Evolutionary conservation across 2,329 filamentous ascomycete species (phyloP), one percentile per base, ranked within the genome.

Genomic region (Diaporthe ampelina): DNA sequence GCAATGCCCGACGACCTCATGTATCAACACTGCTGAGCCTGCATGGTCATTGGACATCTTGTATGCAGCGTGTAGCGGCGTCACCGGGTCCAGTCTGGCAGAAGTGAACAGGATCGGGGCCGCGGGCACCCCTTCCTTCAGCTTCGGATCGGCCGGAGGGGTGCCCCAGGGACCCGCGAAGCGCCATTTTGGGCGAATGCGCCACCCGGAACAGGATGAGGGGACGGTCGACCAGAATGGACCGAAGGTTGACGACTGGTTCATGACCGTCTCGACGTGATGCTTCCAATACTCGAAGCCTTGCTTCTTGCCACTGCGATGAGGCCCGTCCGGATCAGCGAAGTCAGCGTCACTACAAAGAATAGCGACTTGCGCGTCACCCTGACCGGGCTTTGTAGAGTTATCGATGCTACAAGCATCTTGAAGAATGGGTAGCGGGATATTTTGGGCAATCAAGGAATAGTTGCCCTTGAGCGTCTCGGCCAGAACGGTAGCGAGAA

Each of bases 291-390:
- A 81, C 9, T 17, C 79, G 10, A 69, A 6, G 52, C 61, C 58
- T 17, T 54, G 24, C 43, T 45, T 50, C 24, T 61, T 15, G 50
- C 32, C 43, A 11, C 15, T 24, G 5, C 24, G 48, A 19, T 69
- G 43, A 19, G 13, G 21, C 72, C 76, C 52, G 77, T 76, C 71
- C 73, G 73, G 6, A 75, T 74, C 37, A 79, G 70, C 69, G 79
- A 73, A 3, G 21, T 78, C 77, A 29, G 81, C 84, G 77, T 86
- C 84, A 74, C 79, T 77, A 78, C 85, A 86, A 26, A 81, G 71
- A 6, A 85, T 76, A 8, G 79, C 78, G 43, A 61, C 37, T 10
- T 74, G 73, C n/a, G 77, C 78, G 15, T 83, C 82, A 32, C n/a
- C 4, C 56, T 19, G 3, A 65, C 68, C 72, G 76, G 24, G 52